Base-by-base conservation (phyloP, 441 rosid genomes). In the Adansonia grandidieri region DNA sequence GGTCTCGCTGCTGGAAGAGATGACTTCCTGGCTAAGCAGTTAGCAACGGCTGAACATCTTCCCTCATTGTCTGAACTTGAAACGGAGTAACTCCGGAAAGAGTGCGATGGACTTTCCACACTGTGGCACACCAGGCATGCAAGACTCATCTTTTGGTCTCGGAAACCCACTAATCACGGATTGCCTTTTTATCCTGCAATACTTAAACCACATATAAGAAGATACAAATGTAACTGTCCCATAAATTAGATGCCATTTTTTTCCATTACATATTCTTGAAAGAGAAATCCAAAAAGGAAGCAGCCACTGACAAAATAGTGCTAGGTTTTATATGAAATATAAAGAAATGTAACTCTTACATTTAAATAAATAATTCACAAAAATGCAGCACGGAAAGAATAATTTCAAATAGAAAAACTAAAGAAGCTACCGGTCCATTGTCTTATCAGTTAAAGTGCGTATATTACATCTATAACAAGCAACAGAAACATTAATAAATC, bases 41-140 rank as follows among this genome's bases (percentile, higher is more conserved):
- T 92, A 0, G 88, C 86, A 0, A 95, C 88, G 40, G 93, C 90
- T 0, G 92, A 81, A 81, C 98, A 95, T 80, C 97, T 87, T 74
- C 93, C 98, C 11, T 93, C 95, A 1, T 90, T 94, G 75, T 93
- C 98, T 47, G 97, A 91, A 79, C 98, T 94, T 17, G 98, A 94
- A 58, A 93, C 90, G 0, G 98, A 95, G 87, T 91, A 95, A 87
- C 97, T 93, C 86, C 98, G 84, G 77, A 91, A 90, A 1, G 98
- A 95, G 87, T 86, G 97, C 0, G 97, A 89, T 1, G 98, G 95
- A 79, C 98, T 95, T 85, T 95, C 98, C 47, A 91, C 93, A 15
- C 91, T 82, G 76, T 90, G 97, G 85, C 98, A 93, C 71, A 86
- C 95, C 1, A 95, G 93, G 81, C 98, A 93, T 42, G 97, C 94